A percentile compares a stretch with the other conserved stretches of the same genome.
Evolutionary conservation across 148 eudicot genomes (phyloP).

Genomic region (Chenopodium suecicum): DNA sequence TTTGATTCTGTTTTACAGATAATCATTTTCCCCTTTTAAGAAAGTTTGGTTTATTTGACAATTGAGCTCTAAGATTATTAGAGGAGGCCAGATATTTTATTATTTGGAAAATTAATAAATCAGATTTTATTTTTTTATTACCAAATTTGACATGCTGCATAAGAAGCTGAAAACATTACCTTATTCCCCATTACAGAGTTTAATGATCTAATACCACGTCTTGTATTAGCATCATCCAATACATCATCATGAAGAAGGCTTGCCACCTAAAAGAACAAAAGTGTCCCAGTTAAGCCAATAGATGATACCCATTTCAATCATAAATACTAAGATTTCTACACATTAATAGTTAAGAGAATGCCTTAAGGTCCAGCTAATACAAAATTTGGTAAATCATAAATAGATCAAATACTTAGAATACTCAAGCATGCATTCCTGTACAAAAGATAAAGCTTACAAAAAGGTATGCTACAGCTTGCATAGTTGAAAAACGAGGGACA

Average conservation of each 20-base stretch:
- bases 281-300: background rate
- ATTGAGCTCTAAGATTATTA: too few species aligned
- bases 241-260: conserved; percentile 99
- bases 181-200: conserved; percentile 80
- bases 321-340: background rate
- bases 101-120: too few species aligned
- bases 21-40: too few species aligned
- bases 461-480: too few species aligned
- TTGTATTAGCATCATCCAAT: conserved; percentile 96
- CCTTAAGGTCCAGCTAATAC: background rate
- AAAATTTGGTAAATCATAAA: background rate
- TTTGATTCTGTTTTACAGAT: too few species aligned
- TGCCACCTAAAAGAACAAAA: conserved; percentile 60
- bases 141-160: background rate
- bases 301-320: background rate
- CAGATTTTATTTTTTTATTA: too few species aligned
- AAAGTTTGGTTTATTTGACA: too few species aligned
- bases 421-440: background rate
- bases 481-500: too few species aligned
- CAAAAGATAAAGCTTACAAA: background rate
- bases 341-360: background rate
- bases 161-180: conserved; percentile 36
- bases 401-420: background rate
- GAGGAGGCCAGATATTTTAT: too few species aligned
- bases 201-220: conserved; percentile 80